These are phyloP conservation scores for Pseudogymnoascus sp. DNA, from an alignment of 2,329 filamentous ascomycete genomes.

Conservation along the genomic window DNA sequence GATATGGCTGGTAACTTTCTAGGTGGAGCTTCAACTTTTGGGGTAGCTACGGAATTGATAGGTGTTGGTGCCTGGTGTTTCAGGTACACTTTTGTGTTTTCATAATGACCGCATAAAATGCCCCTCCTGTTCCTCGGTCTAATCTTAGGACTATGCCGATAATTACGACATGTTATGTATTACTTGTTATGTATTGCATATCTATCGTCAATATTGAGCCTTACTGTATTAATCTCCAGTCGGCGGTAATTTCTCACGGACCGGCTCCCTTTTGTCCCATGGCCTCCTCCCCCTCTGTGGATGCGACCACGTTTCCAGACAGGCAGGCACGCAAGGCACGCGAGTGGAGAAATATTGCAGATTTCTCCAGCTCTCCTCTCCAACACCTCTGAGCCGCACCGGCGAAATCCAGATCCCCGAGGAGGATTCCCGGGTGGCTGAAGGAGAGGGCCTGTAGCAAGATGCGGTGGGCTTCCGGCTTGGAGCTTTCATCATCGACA, in stretches of 20 bases:
- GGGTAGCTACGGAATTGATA: background rate
- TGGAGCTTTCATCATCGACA: background rate
- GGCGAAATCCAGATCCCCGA: too few species aligned
- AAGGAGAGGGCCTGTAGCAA: too few species aligned
- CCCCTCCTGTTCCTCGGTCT: background rate
- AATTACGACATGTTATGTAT: background rate
- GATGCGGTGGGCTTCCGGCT: background rate
- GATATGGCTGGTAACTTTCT: background rate
- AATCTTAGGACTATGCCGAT: background rate
- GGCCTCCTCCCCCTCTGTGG: too few species aligned
- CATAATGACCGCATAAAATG: background rate
- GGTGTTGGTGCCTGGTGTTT: background rate
- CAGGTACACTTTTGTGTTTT: background rate
- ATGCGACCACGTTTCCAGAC: too few species aligned
- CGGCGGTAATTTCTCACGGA: background rate
- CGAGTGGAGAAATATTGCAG: too few species aligned
- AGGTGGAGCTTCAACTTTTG: slow-evolving; percentile 6
- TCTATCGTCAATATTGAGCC: background rate
- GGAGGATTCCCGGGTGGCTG: too few species aligned
- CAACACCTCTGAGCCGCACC: too few species aligned
- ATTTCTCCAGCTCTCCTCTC: too few species aligned
- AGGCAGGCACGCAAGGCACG: too few species aligned
- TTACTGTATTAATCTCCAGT: background rate
- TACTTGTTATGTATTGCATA: background rate
- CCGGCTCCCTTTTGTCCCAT: too few species aligned